These are phyloP conservation scores for Pezicula rhizophila DNA, from an alignment of 2,329 filamentous ascomycete species.

Conservation along the genomic window DNA sequence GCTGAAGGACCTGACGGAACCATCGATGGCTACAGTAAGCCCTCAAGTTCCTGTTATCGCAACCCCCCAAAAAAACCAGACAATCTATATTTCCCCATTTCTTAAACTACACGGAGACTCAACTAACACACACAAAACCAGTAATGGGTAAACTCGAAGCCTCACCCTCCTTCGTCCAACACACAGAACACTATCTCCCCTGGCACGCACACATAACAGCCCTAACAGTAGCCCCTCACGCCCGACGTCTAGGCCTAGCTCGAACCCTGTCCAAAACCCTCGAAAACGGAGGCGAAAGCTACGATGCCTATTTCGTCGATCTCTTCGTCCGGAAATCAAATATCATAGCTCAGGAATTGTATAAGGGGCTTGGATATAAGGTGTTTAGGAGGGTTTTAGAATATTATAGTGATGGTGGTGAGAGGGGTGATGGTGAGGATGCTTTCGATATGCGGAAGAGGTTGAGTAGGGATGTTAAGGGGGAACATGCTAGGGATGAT, in stretches of 20 bases:
- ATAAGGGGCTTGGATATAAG: slow-evolving; percentile 85
- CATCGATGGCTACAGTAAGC: slow-evolving; percentile 87
- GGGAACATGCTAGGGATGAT: slow-evolving; percentile 71
- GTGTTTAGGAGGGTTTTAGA: slow-evolving; percentile 83
- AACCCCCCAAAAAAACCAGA: background rate
- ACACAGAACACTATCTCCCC: slow-evolving; percentile 89
- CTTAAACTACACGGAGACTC: no score
- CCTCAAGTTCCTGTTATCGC: slow-evolving; percentile 1
- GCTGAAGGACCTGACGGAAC: slow-evolving; percentile 82
- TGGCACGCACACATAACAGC: slow-evolving; percentile 99
- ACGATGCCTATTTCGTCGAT: slow-evolving; percentile 91
- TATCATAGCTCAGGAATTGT: slow-evolving; percentile 78
- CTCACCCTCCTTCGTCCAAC: slow-evolving; percentile 66
- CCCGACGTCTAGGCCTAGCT: slow-evolving; percentile 80
- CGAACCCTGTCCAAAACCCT: slow-evolving; percentile 75
- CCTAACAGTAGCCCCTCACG: slow-evolving; percentile 82
- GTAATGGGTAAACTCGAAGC: slow-evolving; percentile 97
- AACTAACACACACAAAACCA: background rate
- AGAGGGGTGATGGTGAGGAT: slow-evolving; percentile 77
- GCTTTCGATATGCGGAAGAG: slow-evolving; percentile 97
- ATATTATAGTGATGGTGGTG: slow-evolving; percentile 81
- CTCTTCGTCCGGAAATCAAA: slow-evolving; percentile 90
- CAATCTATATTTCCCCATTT: no score
- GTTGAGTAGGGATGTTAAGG: slow-evolving; percentile 70
- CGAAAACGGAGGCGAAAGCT: slow-evolving; percentile 74